phyloP scores from a whole-genome alignment of 2,329 filamentous ascomycete species.

The Penicillium sp. region DNA sequence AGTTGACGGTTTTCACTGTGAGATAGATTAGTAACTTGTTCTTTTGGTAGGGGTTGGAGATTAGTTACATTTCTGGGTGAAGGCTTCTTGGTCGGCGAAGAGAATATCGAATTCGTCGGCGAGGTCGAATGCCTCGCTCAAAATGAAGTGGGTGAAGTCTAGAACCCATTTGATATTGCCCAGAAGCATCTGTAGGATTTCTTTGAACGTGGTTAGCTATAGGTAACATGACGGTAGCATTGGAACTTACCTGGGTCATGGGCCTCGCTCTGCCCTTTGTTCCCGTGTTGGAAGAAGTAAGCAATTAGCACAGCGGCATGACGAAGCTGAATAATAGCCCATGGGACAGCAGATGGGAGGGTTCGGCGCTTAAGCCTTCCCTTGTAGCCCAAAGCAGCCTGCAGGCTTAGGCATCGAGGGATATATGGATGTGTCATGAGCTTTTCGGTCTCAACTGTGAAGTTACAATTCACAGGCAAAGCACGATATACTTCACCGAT shows the following conservation, averaged over 20 bases:
- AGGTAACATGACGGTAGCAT: background rate
- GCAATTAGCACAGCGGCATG: conserved; percentile 65
- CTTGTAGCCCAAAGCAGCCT: conserved; percentile 74
- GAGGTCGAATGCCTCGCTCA: conserved; percentile 54
- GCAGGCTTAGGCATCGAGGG: conserved; percentile 74
- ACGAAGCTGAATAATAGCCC: conserved; percentile 72
- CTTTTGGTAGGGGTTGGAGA: background rate
- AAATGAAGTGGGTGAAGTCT: conserved; percentile 60
- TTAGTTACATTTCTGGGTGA: conserved; percentile 36
- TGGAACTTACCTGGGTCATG: conserved; percentile 59
- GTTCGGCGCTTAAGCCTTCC: conserved; percentile 63
- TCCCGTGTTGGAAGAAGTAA: conserved; percentile 65
- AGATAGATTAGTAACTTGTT: background rate
- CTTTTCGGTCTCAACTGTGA: conserved; percentile 74
- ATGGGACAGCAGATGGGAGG: conserved; percentile 72
- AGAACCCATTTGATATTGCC: conserved; percentile 79
- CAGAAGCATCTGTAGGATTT: conserved; percentile 70
- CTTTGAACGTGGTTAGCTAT: conserved; percentile 40
- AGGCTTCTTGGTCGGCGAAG: conserved; percentile 35
- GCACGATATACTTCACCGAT: conserved; percentile 68
- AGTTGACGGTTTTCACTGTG: conserved; percentile 38
- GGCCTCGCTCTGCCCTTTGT: conserved; percentile 47
- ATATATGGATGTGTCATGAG: conserved; percentile 72
- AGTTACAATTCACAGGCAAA: conserved; percentile 75
- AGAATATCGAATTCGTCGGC: conserved; percentile 40